Conservation (phyloP, 208 protist genomes). For the Leishmania aethiopica region DNA sequence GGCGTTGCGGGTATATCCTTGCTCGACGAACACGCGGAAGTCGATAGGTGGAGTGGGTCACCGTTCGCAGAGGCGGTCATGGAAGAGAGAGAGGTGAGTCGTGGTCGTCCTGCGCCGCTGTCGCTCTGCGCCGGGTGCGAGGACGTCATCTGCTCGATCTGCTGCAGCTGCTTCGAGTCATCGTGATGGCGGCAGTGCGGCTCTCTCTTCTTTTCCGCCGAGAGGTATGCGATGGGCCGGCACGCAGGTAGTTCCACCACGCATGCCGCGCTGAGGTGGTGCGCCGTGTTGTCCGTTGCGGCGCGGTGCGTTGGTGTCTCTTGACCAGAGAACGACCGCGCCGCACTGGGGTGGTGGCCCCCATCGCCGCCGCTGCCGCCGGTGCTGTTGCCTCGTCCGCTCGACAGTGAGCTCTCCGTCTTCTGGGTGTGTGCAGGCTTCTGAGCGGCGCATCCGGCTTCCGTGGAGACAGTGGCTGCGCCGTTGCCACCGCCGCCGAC, state of each 20-base stretch:
- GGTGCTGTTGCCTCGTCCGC: neutral
- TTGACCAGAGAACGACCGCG: neutral
- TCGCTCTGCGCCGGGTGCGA: neutral
- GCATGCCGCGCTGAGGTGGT: neutral
- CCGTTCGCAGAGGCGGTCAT: neutral
- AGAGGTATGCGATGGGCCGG: neutral
- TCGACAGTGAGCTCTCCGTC: neutral
- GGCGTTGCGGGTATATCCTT: neutral
- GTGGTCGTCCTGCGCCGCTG: neutral
- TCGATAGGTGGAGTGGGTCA: neutral
- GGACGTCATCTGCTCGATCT: neutral
- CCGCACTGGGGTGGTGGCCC: neutral
- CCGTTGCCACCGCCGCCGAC: too few species aligned
- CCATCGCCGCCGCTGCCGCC: neutral
- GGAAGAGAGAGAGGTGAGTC: neutral
- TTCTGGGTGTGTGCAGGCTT: too few species aligned
- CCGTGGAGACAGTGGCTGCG: neutral
- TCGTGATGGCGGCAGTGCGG: neutral
- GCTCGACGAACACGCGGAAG: neutral
- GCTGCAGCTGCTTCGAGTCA: neutral
- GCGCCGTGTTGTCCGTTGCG: neutral
- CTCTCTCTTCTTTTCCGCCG: neutral
- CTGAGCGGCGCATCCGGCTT: too few species aligned
- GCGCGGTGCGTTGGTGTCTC: neutral
- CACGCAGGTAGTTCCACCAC: neutral